phyloP scores from a whole-genome alignment of 2,329 filamentous ascomycete genomes.

The Nannizziopsis arthrosporioides region DNA sequence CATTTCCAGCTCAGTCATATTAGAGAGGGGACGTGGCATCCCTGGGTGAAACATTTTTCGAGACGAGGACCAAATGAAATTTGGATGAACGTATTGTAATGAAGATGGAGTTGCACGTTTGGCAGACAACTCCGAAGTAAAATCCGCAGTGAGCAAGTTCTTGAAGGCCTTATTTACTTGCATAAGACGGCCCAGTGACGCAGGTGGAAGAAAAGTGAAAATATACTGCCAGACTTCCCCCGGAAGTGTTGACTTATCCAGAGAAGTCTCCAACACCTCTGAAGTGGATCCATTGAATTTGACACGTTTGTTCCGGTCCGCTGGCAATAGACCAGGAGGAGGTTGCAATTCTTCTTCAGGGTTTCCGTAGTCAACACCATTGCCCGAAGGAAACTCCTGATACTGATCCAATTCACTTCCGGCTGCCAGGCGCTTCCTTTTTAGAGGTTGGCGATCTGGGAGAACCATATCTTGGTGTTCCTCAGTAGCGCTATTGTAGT shows the following conservation, averaged over 20 bases:
- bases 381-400: slow-evolving; percentile 2
- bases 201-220: slow-evolving; percentile 55
- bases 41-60: slow-evolving; percentile 53
- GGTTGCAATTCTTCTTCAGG: not conserved
- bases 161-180: slow-evolving; percentile 57
- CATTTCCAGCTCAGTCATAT: slow-evolving; percentile 61
- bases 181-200: slow-evolving; percentile 52
- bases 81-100: slow-evolving; percentile 40
- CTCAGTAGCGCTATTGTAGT: not conserved
- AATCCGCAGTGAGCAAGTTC: slow-evolving; percentile 44
- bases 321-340: not conserved
- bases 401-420: not conserved
- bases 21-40: slow-evolving; percentile 56
- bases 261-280: slow-evolving; percentile 1
- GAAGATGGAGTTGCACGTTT: slow-evolving; percentile 24
- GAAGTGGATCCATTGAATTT: slow-evolving; percentile 12
- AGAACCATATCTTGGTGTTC: slow-evolving; percentile 3
- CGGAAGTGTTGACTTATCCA: slow-evolving; percentile 36
- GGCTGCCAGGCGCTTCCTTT: slow-evolving; percentile 10
- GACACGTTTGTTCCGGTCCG: slow-evolving; percentile 15
- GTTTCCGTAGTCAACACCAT: slow-evolving; percentile 1
- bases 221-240: slow-evolving; percentile 58
- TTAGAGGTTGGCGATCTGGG: slow-evolving; percentile 4
- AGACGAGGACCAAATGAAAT: slow-evolving; percentile 59
- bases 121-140: slow-evolving; percentile 21